These are phyloP conservation scores for Exophiala viscosa DNA, from an alignment of 2,329 filamentous ascomycete species.

Conservation along the genomic window DNA sequence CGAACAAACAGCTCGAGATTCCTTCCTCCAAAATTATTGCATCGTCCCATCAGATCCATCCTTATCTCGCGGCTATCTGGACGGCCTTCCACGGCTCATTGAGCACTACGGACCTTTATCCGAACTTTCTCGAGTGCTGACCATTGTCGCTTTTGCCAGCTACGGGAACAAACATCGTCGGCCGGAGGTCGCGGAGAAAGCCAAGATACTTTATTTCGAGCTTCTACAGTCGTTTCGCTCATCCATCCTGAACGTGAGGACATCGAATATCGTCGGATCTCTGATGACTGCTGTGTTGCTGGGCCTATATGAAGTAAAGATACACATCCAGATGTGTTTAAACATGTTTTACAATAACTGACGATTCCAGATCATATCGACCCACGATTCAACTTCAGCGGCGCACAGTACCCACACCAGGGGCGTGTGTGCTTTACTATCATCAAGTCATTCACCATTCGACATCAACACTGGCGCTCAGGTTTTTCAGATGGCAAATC, in stretches of 20 bases:
- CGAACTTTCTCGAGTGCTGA: neutral
- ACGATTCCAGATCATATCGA: neutral
- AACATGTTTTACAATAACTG: neutral
- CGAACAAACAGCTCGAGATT: neutral
- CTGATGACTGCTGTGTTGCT: slow-evolving; percentile 1
- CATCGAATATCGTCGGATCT: neutral
- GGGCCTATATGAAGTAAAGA: neutral
- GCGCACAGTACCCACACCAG: neutral
- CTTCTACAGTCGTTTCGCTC: neutral
- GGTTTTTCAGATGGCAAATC: neutral
- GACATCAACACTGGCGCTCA: neutral
- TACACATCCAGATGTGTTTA: too few species aligned
- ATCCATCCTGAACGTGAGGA: neutral
- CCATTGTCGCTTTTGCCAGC: neutral
- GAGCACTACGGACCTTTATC: neutral
- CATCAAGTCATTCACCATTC: neutral
- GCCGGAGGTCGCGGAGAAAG: neutral
- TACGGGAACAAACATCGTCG: neutral
- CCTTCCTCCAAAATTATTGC: neutral
- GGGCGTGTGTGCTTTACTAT: neutral
- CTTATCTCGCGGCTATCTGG: neutral
- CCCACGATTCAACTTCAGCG: neutral
- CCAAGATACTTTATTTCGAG: neutral
- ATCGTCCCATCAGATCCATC: neutral
- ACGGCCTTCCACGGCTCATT: neutral